These are phyloP conservation scores for Colletotrichum brevisporum DNA, from an alignment of 2,329 filamentous ascomycete genomes.

Conservation along the genomic window DNA sequence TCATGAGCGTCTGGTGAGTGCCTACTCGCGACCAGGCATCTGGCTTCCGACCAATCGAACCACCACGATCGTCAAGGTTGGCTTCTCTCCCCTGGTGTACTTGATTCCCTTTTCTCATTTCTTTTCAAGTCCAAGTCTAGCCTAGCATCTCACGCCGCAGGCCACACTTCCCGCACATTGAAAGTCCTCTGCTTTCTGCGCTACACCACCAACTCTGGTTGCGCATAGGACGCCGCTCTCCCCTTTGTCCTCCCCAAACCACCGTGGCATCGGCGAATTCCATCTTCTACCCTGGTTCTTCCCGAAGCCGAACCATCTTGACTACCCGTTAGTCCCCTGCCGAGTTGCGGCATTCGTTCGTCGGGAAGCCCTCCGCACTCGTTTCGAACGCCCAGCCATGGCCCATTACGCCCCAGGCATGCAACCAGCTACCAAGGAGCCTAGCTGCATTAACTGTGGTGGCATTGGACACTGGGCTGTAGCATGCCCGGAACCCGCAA, in stretches of 20 bases:
- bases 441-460: constrained; percentile 40
- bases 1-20: background rate
- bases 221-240: no score
- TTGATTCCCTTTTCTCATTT: constrained; percentile 16
- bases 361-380: background rate
- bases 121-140: background rate
- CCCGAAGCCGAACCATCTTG: background rate
- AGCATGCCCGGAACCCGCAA: constrained; percentile 37
- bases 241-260: no score
- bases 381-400: constrained; percentile 10
- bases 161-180: background rate
- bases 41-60: background rate
- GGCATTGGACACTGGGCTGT: constrained; percentile 39
- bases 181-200: background rate
- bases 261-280: no score
- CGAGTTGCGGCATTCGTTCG: background rate
- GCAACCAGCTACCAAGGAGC: constrained; percentile 34
- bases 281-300: no score
- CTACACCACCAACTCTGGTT: no score
- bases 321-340: background rate
- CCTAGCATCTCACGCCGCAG: background rate
- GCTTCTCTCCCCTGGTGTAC: constrained; percentile 1
- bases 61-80: constrained; percentile 20
- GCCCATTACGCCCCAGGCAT: constrained; percentile 34
- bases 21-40: background rate